phyloP scores from a whole-genome alignment of 1,284 basidiomycete genomes.

The Ceratobasidium sp. region DNA sequence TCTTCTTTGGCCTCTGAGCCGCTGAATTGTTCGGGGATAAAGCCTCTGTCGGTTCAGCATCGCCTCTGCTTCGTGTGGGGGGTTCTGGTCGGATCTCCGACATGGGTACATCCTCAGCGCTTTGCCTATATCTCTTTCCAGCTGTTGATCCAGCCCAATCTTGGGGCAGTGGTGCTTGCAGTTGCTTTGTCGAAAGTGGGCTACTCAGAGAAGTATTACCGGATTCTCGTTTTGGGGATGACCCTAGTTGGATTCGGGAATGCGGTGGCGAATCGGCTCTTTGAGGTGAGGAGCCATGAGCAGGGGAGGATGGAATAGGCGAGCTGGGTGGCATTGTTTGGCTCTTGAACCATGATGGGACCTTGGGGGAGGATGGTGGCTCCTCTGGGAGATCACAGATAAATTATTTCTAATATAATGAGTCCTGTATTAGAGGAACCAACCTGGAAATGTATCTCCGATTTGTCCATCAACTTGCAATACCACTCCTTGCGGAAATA shows the following conservation, averaged over 20 bases:
- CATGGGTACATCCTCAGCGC: neutral
- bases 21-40: neutral
- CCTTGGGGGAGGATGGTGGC: no score
- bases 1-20: slow-evolving; percentile 3
- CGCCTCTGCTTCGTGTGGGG: neutral
- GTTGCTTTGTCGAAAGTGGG: no score
- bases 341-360: slow-evolving; percentile 21
- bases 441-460: slow-evolving; percentile 30
- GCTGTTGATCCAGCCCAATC: no score
- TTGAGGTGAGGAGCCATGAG: slow-evolving; percentile 7
- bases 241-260: neutral
- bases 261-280: neutral
- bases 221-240: neutral
- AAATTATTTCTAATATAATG: neutral
- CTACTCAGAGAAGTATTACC: neutral
- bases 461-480: neutral
- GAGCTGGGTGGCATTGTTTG: neutral
- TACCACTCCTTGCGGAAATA: slow-evolving; percentile 14
- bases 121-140: neutral
- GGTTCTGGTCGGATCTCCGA: neutral
- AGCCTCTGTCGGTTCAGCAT: neutral
- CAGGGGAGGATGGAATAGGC: no score
- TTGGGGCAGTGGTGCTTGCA: no score
- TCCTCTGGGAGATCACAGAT: neutral
- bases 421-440: neutral